Conservation (phyloP, 306 rosid species). For the Medicago ruthenica region DNA sequence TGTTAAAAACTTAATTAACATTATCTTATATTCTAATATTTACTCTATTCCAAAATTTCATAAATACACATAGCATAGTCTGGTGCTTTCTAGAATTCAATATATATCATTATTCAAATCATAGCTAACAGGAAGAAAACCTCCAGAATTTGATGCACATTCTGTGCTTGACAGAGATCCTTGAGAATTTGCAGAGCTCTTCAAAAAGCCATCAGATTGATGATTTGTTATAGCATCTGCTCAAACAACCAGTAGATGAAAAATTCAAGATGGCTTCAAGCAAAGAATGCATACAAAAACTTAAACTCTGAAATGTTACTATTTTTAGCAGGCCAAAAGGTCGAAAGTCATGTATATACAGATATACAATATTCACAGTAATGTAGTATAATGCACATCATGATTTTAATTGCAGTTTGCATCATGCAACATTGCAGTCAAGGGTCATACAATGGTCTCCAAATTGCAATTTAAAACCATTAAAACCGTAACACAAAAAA, state of each 20-base stretch:
- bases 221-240: slow-evolving; percentile 59
- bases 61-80: slow-evolving; percentile 4
- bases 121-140: slow-evolving; percentile 45
- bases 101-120: background rate
- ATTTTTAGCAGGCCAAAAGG: background rate
- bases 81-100: background rate
- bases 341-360: background rate
- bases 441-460: background rate
- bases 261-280: slow-evolving; percentile 31
- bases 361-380: slow-evolving; percentile 20
- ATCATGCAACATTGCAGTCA: background rate
- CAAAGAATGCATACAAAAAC: background rate
- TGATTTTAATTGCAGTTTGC: background rate
- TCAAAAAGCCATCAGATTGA: slow-evolving; percentile 51
- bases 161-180: slow-evolving; percentile 54
- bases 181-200: slow-evolving; percentile 53
- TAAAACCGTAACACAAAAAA: background rate
- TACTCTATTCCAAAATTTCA: background rate
- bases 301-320: background rate
- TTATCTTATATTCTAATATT: background rate
- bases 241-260: slow-evolving; percentile 41
- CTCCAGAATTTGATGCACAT: slow-evolving; percentile 55
- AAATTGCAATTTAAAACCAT: background rate
- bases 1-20: too few relatives aligned
- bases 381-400: slow-evolving; percentile 7